A percentile compares a stretch with the other conserved stretches of the same genome.
These are phyloP conservation scores for Fraxinus latifolia DNA, from an alignment of 305 asterid genomes.

Conservation along the genomic window DNA sequence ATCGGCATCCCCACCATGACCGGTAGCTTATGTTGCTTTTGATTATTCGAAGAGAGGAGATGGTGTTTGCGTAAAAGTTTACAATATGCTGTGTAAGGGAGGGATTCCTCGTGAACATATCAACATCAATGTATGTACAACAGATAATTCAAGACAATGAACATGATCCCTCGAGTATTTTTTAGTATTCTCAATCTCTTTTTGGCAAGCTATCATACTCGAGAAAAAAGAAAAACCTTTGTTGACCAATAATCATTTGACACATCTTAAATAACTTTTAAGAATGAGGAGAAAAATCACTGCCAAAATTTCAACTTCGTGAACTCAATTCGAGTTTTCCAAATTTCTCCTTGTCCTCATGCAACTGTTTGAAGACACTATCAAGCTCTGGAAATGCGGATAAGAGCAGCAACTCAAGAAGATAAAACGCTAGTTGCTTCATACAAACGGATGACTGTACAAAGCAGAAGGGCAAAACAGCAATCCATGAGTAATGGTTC, in stretches of 20 bases:
- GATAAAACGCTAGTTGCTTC: slow-evolving; percentile 78
- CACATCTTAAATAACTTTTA: neutral
- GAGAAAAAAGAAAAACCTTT: neutral
- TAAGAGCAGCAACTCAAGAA: slow-evolving; percentile 71
- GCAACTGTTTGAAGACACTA: slow-evolving; percentile 55
- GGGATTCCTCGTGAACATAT: neutral
- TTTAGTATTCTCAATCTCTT: neutral
- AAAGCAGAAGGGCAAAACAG: slow-evolving; percentile 15
- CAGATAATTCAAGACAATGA: neutral
- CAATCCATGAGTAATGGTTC: slow-evolving; percentile 19
- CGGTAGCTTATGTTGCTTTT: neutral
- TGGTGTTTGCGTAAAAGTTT: neutral
- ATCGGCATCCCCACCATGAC: neutral
- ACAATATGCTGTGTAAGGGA: neutral
- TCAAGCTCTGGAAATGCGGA: slow-evolving; percentile 92
- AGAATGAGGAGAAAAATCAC: neutral
- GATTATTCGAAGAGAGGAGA: neutral
- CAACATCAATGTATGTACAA: neutral
- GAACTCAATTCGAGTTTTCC: slow-evolving; percentile 43
- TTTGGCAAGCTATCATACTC: neutral
- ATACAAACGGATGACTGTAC: slow-evolving; percentile 79
- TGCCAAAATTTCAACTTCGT: neutral
- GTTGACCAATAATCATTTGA: neutral
- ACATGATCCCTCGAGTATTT: neutral
- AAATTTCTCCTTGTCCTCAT: slow-evolving; percentile 60